Evolutionary conservation across 768 basidiomycete genomes (phyloP), one percentile per base, ranked within the genome.

Genomic region (Hypholoma sublateritium): DNA sequence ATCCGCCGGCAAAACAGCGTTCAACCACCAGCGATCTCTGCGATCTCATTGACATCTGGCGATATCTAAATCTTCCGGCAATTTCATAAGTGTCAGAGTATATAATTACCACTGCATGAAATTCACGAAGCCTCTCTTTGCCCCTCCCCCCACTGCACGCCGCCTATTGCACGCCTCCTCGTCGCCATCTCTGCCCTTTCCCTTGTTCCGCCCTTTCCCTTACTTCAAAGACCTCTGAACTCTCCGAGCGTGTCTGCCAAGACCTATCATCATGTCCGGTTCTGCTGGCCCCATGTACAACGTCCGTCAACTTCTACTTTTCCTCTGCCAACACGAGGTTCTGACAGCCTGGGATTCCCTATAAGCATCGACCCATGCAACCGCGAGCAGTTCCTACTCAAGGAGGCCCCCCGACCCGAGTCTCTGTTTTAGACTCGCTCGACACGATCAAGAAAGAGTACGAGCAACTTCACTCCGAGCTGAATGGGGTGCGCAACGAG

Each of bases 381-480:
- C 78, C 80, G 2, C 70, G 72, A 1, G 9, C 73, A 72, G 13
- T 72, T 71, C 21, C 74, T 72, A 48, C 69, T 62, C 60, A 72
- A 69, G 59, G 74, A 68, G 32, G 66, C 51, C 59, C 62, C 12
- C 66, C 64, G 22, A 51, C 9, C 74, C 88, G 55, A 70, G 90
- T 60, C 77, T 78, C 55, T 3, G 56, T 59, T 49, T 55, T 58
- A 34, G 91, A 93, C 56, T 81, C 86, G 37, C 81, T 96, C 58
- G 92, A 94, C 35, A 72, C 79, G 58, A 84, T 95, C 69, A 84
- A 86, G 62, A 82, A 83, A 45, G 93, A 95, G 75, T 93, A 90
- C 62, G 91, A 95, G 35, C 72, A 74, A 54, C 71, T 93, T 45
- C 71, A 83, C 4, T 72, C 78, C 24, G 92, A 95, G 65, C 75